Base-by-base conservation (phyloP, 192 early-diverging fungal species). In the Umbelopsis sp. region DNA sequence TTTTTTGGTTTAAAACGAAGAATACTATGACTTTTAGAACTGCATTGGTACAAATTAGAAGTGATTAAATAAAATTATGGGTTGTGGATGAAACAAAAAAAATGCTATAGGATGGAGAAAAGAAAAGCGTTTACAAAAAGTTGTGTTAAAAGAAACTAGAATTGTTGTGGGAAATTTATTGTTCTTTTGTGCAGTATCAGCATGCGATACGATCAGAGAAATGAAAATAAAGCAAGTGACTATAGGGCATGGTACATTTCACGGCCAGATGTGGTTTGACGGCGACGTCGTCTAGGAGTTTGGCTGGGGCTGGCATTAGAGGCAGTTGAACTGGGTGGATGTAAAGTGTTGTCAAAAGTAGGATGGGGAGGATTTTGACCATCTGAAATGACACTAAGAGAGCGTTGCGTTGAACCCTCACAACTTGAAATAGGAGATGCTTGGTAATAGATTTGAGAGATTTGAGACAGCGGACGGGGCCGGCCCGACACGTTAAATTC, bases 201-300 rank as follows among this genome's bases (percentile, higher is more conserved):
- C 7, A 41, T 41, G 38, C 38, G 38, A 41, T 41, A 41, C 38
- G 38, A 38, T 38, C 4, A 38, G 36, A 38, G 36, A 11, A 11
- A 41, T 41, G 38, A 6, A 41, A 6, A n/a, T n/a, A n/a, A n/a
- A n/a, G n/a, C n/a, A 6, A 41, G 1, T 41, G 38, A 41, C 38
- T 36, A 62, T 5, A 62, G 31, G 26, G 26, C 56, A 26, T 62
- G 56, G 31, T 34, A 62, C 31, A 62, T 62, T 62, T 62, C 56
- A 34, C 56, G 56, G 25, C 56, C 56, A 34, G 16, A 14, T 26
- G 3, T 16, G 16, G 56, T 62, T 22, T 20, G 56, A 17, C 56
- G 56, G 3, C 56, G 56, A 14, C 26, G 56, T 29, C 56, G 56
- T 29, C 17, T 26, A 62, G 56, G 26, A 6, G 1, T n/a, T 14